Base-by-base conservation (phyloP, 169 alveolate genomes). In the Plasmodium blacklocki region DNA sequence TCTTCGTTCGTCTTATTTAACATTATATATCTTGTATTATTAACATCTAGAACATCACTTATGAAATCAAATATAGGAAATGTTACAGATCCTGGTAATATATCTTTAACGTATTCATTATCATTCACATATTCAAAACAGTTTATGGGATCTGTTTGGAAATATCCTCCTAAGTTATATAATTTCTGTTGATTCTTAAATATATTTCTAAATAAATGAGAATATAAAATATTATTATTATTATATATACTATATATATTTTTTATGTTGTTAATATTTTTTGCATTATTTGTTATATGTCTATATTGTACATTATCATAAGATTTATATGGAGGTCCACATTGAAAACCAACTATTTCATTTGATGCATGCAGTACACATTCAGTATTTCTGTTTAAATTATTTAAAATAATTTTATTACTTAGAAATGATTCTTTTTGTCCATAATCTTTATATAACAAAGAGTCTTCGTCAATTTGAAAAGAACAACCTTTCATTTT, bases 401-500 rank as follows among this genome's bases (percentile, higher is more conserved):
- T 67, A 70, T 43, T 83, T 32, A 83, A 14, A 18, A 83, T 83
- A 29, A 70, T 39, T 45, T 43, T 54, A 47, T 12, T 83, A 14
- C 68, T 70, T 11, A 83, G 54, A 73, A 70, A 71, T 11, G 85
- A 56, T 63, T 83, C 85, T 59, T 74, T 83, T 43, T 54, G 49
- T 2, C 86, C 74, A 71, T 70, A 83, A n/a, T 71, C 85, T 62
- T 70, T 83, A 32, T 83, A 70, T 11, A 21, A 8, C 5, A 1
- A 9, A 54, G 32, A 21, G n/a, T 47, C 66, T 39, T 56, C 85
- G 12, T 58, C 59, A 29, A 58, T 73, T 58, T 83, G 91, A 71
- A 83, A 83, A 9, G 91, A 83, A 52, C 91, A 83, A 8, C 91
- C 91, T 70, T 71, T 67, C 26, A 85, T 83, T 26, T 83, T 67